Percentiles rank a stretch among this genome's conserved stretches.
phyloP scores from a whole-genome alignment of 768 basidiomycete species.

The Russula emetica region DNA sequence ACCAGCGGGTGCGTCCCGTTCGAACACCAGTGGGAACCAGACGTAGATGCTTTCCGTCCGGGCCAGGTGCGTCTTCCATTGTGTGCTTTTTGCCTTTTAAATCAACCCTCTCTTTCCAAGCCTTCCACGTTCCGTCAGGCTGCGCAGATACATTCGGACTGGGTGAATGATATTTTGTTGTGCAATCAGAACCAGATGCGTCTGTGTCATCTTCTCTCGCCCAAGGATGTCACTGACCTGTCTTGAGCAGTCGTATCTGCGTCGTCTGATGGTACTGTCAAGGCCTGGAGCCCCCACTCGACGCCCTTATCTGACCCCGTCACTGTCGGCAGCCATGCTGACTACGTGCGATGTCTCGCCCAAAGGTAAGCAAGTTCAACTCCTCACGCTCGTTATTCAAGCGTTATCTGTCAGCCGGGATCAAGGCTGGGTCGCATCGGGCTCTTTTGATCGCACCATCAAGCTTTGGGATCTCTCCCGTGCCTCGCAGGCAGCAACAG shows the following conservation, averaged over 20 bases:
- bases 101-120: conserved; percentile 32
- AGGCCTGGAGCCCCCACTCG: conserved; percentile 88
- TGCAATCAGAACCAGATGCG: conserved; percentile 90
- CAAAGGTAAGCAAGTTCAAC: conserved; percentile 46
- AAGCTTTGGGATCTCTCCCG: conserved; percentile 84
- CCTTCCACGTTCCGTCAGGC: conserved; percentile 76
- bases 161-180: conserved; percentile 92
- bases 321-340: conserved; percentile 68
- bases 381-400: conserved; percentile 21
- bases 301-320: conserved; percentile 54
- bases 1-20: conserved; percentile 43
- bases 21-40: conserved; percentile 79
- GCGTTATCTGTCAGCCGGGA: conserved; percentile 49
- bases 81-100: neutral
- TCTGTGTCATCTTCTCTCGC: conserved; percentile 34
- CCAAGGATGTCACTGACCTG: neutral
- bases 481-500: conserved; percentile 21
- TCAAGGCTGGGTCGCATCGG: conserved; percentile 85
- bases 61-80: conserved; percentile 43
- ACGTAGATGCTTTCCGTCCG: conserved; percentile 48
- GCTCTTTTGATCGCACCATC: conserved; percentile 91
- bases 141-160: conserved; percentile 86
- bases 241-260: conserved; percentile 69
- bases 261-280: conserved; percentile 92
- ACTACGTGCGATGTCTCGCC: conserved; percentile 80